These are phyloP conservation scores for Exophiala sp. DNA, from an alignment of 2,329 filamentous ascomycete species.

Conservation along the genomic window DNA sequence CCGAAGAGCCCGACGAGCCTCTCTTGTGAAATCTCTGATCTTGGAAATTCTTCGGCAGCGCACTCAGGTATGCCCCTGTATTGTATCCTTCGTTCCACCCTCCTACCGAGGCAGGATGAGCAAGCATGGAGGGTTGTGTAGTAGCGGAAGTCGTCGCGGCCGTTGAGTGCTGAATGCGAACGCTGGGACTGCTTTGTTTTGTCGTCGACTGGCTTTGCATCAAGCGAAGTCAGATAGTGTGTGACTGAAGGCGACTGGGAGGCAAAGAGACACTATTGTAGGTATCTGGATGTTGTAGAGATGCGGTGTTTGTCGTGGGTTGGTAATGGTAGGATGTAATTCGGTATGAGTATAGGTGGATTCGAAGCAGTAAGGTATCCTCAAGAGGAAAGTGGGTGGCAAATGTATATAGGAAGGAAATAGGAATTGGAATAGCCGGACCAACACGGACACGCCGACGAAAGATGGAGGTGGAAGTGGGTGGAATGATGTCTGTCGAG, in stretches of 20 bases:
- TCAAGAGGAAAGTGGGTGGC: slow-evolving; percentile 14
- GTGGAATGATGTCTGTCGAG: neutral
- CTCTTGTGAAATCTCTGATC: slow-evolving; percentile 36
- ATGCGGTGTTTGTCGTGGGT: slow-evolving; percentile 13
- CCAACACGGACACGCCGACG: slow-evolving; percentile 10
- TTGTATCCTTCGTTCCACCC: slow-evolving; percentile 26
- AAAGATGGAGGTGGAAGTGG: slow-evolving; percentile 16
- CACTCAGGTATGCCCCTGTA: slow-evolving; percentile 22
- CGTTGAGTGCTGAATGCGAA: slow-evolving; percentile 26
- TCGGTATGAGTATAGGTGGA: slow-evolving; percentile 9
- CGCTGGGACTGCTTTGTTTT: slow-evolving; percentile 17
- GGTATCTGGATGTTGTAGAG: neutral
- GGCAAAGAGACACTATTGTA: slow-evolving; percentile 10
- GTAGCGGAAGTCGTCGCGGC: slow-evolving; percentile 15
- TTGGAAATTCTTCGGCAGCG: slow-evolving; percentile 27
- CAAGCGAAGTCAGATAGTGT: slow-evolving; percentile 8
- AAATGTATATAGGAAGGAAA: slow-evolving; percentile 19
- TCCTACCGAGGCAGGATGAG: slow-evolving; percentile 24
- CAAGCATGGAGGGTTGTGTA: slow-evolving; percentile 24
- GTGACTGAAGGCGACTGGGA: slow-evolving; percentile 10
- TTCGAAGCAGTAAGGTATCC: slow-evolving; percentile 13
- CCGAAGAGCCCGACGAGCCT: slow-evolving; percentile 42
- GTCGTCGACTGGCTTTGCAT: slow-evolving; percentile 20
- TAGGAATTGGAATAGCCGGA: slow-evolving; percentile 18
- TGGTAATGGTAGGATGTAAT: slow-evolving; percentile 12